These are phyloP conservation scores for Dryadomyces quercus-mongolicae DNA, from an alignment of 2,329 filamentous ascomycete species.

Conservation along the genomic window DNA sequence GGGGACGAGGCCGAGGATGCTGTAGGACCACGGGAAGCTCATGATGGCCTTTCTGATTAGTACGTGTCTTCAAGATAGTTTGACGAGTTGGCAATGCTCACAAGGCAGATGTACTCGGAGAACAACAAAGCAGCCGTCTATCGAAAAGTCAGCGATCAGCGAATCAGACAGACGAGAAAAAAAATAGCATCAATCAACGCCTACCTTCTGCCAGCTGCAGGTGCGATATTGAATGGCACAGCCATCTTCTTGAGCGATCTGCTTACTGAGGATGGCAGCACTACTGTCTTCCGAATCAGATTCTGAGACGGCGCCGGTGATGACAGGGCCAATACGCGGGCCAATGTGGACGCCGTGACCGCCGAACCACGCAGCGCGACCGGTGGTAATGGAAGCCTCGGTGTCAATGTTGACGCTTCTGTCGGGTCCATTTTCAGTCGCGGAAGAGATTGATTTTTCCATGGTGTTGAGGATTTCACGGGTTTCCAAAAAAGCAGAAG, in stretches of 20 bases:
- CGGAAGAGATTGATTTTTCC: constrained; percentile 7
- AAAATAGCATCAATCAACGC: constrained; percentile 11
- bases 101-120: constrained; percentile 86
- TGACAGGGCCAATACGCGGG: constrained; percentile 37
- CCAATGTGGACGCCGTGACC: constrained; percentile 30
- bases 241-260: constrained; percentile 64
- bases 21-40: constrained; percentile 93
- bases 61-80: neutral
- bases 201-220: constrained; percentile 82
- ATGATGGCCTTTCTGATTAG: constrained; percentile 55
- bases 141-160: neutral
- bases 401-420: constrained; percentile 3
- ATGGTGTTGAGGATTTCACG: constrained; percentile 5
- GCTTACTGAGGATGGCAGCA: constrained; percentile 41
- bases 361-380: constrained; percentile 26
- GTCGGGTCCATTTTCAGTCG: constrained; percentile 1
- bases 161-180: neutral
- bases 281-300: constrained; percentile 34
- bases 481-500: neutral
- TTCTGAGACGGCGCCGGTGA: constrained; percentile 19
- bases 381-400: constrained; percentile 12
- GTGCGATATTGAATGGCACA: constrained; percentile 84
- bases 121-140: constrained; percentile 81
- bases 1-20: constrained; percentile 73
- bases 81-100: constrained; percentile 13